Base-by-base conservation (phyloP, 2,329 filamentous ascomycete genomes). In the Fusarium nurragi region DNA sequence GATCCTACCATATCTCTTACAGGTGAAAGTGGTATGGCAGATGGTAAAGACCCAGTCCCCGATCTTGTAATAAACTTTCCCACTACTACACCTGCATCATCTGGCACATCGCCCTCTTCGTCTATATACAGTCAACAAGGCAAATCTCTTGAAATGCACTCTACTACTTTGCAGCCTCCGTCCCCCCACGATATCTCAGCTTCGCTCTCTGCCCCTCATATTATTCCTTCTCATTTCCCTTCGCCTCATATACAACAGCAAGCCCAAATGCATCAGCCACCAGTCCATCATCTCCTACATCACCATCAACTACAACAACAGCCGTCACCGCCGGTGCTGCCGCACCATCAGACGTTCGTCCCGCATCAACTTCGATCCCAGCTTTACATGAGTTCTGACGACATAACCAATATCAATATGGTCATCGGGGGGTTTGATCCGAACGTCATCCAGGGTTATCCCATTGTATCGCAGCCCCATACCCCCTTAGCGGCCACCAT, bases 1-100 rank as follows among this genome's bases (percentile, higher is more conserved):
- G 79, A 82, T 54, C 77, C 81, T 8, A 79, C 78, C 50, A 76
- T 77, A 26, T 72, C 77, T 4, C 72, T 77, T 7, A 76, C 74
- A 16, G 73, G 77, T 14, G 80, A 84, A 55, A 79, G 78, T 12
- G 80, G 81, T 45, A 84, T 85, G 83, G 80, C 81, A 9, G 82
- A 85, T 46, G 81, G 82, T 53, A 77, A 71, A 52, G 76, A 78
- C 21, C 71, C 73, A 13, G 64, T 75, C 3, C 74, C 76, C 18
- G 55, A 70, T 36, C 58, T 68, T n/a, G 50, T 69, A 14, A 48
- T 37, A 5, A 34, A 54, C 25, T 26, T 54, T 45, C n/a, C 12
- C 65, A 60, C 69, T 32, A 46, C 70, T n/a, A 46, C 54, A 25
- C 37, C 65, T 11, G 36, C 43, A 36, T 55, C 44, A 6, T 59